Percentiles rank a stretch among this genome's conserved stretches.
phyloP scores from a whole-genome alignment of 257 asterid genomes.

The Mentha longifolia region DNA sequence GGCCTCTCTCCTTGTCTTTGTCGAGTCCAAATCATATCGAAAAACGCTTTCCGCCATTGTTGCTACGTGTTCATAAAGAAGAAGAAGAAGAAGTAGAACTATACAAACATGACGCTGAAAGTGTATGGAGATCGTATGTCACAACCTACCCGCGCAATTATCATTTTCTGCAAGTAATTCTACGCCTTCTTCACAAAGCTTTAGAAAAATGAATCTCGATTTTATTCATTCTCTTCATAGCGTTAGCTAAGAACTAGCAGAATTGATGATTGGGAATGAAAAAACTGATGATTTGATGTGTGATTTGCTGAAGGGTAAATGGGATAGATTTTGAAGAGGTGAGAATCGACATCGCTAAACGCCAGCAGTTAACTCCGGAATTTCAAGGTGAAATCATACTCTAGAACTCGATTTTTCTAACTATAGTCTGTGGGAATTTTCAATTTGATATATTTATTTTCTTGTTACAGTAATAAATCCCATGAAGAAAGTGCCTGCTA shows the following conservation, averaged over 20 bases:
- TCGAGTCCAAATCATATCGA: background rate
- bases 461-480: slow-evolving; percentile 67
- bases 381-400: slow-evolving; percentile 51
- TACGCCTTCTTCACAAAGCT: slow-evolving; percentile 1
- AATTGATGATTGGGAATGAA: background rate
- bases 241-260: background rate
- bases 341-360: slow-evolving; percentile 53
- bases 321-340: slow-evolving; percentile 90
- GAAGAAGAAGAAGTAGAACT: background rate
- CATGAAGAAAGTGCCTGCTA: slow-evolving; percentile 80
- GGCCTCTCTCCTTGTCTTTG: background rate
- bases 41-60: slow-evolving; percentile 26
- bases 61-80: background rate
- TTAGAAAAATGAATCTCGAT: slow-evolving; percentile 14
- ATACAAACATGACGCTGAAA: slow-evolving; percentile 57
- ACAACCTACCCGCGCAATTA: slow-evolving; percentile 88
- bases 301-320: slow-evolving; percentile 53
- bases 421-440: background rate
- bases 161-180: slow-evolving; percentile 89
- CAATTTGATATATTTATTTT: background rate
- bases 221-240: background rate
- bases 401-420: background rate
- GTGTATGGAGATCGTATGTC: slow-evolving; percentile 84
- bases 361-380: slow-evolving; percentile 71
- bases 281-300: slow-evolving; percentile 36